Base-by-base conservation (phyloP, 257 asterid species). In the Plantago elongata region DNA sequence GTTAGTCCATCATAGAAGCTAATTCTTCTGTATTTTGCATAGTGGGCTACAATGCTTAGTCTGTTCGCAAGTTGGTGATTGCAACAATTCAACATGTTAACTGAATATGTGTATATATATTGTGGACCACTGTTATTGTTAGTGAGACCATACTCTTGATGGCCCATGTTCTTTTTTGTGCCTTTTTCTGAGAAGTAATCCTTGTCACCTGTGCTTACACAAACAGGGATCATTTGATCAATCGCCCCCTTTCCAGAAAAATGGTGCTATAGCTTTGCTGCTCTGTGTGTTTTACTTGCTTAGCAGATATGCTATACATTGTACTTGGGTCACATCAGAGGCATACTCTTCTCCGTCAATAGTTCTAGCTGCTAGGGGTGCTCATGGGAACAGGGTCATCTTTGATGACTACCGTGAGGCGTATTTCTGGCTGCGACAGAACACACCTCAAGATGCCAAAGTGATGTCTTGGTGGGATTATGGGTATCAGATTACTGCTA, bases 401-500 rank as follows among this genome's bases (percentile, higher is more conserved):
- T 89, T 89, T 65, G 97, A 92, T 65, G 97, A 92, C 71, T 91
- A 91, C 48, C 95, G 96, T 69, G 98, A 91, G 70, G 98, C 98
- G 17, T 91, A 91, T 74, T 88, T 86, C 64, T 91, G 96, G 98
- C 75, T 91, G 78, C 75, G 94, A 18, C 94, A 92, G 79, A 92
- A 92, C 77, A 89, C 96, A 49, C 95, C 99, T 73, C 82, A 72
- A 38, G 97, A 89, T 83, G 97, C 99, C 71, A 93, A 93, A 84
- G 92, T 92, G 62, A 93, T 93, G 97, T 93, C 99, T 15, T 93
- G 99, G 99, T 93, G 99, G 99, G 99, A 93, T 79, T 93, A 93
- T 73, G 99, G 99, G 54, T 93, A 93, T 78, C 99, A 93, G 77
- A 93, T 93, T 65, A 89, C 96, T 44, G 97, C 99, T 67, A 89